phyloP scores from a whole-genome alignment of 176 grass and related monocot genomes.

The Ampelocalamus luodianensis region DNA sequence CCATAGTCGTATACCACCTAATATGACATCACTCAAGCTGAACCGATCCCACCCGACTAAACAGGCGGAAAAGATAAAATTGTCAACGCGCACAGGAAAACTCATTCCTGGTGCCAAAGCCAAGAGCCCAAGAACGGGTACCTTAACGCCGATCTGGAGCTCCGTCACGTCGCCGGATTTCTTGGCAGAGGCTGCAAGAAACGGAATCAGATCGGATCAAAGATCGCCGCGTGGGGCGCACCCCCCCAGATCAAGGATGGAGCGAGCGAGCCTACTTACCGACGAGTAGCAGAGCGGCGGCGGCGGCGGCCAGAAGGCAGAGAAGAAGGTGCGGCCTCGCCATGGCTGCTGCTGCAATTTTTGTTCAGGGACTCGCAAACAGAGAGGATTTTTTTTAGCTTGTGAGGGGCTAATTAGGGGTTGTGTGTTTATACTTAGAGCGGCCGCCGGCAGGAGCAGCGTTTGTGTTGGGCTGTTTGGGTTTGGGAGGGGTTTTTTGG shows the following conservation, averaged over 20 bases:
- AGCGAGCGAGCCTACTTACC: slow-evolving; percentile 42
- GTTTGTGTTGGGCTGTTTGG: no score
- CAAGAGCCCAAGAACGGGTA: neutral
- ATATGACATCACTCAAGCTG: neutral
- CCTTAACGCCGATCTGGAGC: slow-evolving; percentile 97
- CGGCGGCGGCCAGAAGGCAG: slow-evolving; percentile 30
- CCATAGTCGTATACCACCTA: neutral
- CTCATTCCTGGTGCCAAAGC: neutral
- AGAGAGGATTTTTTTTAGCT: neutral
- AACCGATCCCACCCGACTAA: neutral
- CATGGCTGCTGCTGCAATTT: slow-evolving; percentile 43
- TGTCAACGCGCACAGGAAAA: neutral
- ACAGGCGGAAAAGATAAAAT: neutral
- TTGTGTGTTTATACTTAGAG: no score
- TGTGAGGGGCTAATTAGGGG: no score
- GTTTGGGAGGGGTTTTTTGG: no score
- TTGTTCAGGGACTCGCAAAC: neutral
- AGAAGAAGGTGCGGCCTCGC: slow-evolving; percentile 49
- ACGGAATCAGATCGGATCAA: slow-evolving; percentile 39
- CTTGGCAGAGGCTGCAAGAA: slow-evolving; percentile 73
- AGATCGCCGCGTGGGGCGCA: neutral
- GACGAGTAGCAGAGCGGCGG: slow-evolving; percentile 33
- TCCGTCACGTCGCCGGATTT: slow-evolving; percentile 82
- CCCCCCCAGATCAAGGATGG: neutral
- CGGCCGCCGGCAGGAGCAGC: no score